Percentiles rank a stretch among this genome's conserved stretches.
These are phyloP conservation scores for Dactylellina haptotyla DNA, from an alignment of 2,329 filamentous ascomycete genomes.

Conservation along the genomic window DNA sequence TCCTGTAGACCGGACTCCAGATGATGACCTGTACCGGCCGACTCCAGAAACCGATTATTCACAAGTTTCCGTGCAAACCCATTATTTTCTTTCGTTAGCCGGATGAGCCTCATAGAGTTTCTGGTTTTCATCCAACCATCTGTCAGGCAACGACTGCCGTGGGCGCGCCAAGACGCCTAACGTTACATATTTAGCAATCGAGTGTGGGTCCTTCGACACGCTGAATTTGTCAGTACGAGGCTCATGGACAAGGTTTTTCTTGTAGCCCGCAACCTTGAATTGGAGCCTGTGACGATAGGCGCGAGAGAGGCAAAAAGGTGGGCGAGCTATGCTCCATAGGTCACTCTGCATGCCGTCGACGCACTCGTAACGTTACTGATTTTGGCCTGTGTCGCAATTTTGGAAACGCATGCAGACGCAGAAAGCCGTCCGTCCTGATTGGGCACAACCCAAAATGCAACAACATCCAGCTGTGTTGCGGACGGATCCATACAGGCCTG, in stretches of 20 bases:
- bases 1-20: not conserved
- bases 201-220: constrained; percentile 23
- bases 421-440: not conserved
- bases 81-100: not conserved
- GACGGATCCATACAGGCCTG: too few species aligned
- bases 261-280: not conserved
- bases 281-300: constrained; percentile 13
- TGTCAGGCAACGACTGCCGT: not conserved
- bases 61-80: not conserved
- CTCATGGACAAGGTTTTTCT: constrained; percentile 20
- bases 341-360: not conserved
- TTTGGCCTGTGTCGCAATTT: not conserved
- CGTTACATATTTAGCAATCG: constrained; percentile 40
- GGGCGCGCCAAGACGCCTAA: constrained; percentile 15
- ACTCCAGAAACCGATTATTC: not conserved
- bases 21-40: not conserved
- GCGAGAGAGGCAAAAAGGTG: constrained; percentile 13
- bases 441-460: not conserved
- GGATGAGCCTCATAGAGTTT: constrained; percentile 25
- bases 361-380: not conserved
- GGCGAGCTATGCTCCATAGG: not conserved
- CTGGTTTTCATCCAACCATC: constrained; percentile 11
- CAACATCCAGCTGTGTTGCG: not conserved
- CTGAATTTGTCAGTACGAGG: constrained; percentile 36
- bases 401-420: not conserved